Evolutionary conservation across 768 basidiomycete species (phyloP).

Genomic region (Tulasnella sp.): DNA sequence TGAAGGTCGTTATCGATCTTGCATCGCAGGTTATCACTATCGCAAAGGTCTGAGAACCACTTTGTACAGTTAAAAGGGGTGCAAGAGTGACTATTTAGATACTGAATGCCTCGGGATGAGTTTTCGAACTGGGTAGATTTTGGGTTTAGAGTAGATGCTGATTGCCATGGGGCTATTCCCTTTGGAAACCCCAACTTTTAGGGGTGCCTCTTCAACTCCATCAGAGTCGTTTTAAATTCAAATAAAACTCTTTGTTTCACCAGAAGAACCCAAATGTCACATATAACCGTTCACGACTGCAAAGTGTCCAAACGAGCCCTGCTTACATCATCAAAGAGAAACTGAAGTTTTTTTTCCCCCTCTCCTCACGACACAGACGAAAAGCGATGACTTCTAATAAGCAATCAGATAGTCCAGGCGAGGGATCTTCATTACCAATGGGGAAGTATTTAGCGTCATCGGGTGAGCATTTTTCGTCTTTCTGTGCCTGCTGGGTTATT

Average conservation of each 20-base stretch:
- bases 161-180: no score
- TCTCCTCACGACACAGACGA: neutral
- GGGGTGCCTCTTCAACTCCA: no score
- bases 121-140: no score
- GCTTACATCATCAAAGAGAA: neutral
- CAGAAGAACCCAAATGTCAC: neutral
- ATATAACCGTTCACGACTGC: neutral
- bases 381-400: neutral
- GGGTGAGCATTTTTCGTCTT: slow-evolving; percentile 37
- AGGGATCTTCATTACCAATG: slow-evolving; percentile 36
- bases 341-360: neutral
- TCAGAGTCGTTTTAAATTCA: neutral
- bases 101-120: no score
- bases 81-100: no score
- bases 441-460: slow-evolving; percentile 90
- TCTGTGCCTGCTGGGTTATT: slow-evolving; percentile 8
- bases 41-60: no score
- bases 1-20: no score
- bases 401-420: neutral
- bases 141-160: no score
- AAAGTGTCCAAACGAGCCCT: neutral
- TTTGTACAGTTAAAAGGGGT: no score
- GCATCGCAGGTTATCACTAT: no score
- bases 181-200: no score
- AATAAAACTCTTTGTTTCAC: neutral